Conservation (phyloP, 495 filamentous ascomycete genomes). For the Lasiosphaeria ovina region DNA sequence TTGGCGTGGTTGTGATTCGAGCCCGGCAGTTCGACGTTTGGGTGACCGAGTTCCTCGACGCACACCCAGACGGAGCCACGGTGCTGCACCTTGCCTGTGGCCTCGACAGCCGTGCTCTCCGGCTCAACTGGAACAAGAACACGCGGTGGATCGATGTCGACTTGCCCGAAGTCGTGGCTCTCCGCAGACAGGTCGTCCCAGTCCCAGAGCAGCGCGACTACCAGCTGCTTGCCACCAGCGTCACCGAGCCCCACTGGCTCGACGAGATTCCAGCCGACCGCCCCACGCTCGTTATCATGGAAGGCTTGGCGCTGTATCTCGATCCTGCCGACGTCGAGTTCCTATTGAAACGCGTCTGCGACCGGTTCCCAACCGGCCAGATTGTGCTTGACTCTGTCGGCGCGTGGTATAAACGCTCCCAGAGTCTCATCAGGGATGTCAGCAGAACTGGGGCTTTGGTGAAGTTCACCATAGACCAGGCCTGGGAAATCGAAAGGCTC, state of each 20-base stretch:
- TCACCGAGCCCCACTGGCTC: constrained; percentile 15
- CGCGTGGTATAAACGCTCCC: not conserved
- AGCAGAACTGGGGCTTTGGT: not conserved
- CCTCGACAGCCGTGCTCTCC: constrained; percentile 19
- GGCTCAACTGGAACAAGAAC: constrained; percentile 15
- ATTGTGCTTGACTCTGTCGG: constrained; percentile 21
- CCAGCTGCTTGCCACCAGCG: constrained; percentile 12
- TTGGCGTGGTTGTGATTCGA: constrained; percentile 10
- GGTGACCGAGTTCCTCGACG: constrained; percentile 16
- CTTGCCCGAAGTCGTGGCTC: constrained; percentile 21
- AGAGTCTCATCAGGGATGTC: not conserved
- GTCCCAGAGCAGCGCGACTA: constrained; percentile 15
- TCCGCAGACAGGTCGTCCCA: constrained; percentile 14
- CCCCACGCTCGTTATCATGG: constrained; percentile 21
- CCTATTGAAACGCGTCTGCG: constrained; percentile 18
- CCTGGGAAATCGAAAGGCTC: not conserved
- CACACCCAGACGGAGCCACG: constrained; percentile 10
- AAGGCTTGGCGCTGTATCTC: constrained; percentile 23
- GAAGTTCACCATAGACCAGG: not conserved
- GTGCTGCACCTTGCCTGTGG: constrained; percentile 26
- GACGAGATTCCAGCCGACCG: constrained; percentile 20
- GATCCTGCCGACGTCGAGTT: constrained; percentile 6
- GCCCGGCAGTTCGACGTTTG: constrained; percentile 19
- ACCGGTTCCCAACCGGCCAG: constrained; percentile 13
- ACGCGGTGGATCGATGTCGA: constrained; percentile 26